Percentiles rank a stretch among this genome's conserved stretches.
phyloP scores from a whole-genome alignment of 2,329 filamentous ascomycete genomes.

The Pseudogymnoascus sp. region DNA sequence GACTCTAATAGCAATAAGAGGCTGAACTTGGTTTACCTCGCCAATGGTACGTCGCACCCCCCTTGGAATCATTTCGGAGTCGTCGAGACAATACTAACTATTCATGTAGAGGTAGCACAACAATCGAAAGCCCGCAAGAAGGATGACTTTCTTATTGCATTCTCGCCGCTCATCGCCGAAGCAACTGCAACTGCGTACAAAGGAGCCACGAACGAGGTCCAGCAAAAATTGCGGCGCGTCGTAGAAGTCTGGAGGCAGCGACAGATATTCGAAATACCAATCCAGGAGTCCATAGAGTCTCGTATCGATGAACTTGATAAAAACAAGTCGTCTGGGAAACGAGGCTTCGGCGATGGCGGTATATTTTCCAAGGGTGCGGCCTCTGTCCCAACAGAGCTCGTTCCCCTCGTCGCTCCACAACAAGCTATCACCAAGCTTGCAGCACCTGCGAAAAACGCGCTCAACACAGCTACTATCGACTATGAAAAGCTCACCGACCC shows the following conservation, averaged over 20 bases:
- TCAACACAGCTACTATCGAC: conserved; percentile 68
- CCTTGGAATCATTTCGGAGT: neutral
- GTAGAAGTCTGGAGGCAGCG: conserved; percentile 92
- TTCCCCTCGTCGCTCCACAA: conserved; percentile 66
- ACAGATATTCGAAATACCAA: conserved; percentile 71
- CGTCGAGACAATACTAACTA: conserved; percentile 17
- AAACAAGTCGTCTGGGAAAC: conserved; percentile 44
- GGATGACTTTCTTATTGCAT: conserved; percentile 85
- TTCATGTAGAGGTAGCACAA: conserved; percentile 73
- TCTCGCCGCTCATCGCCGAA: conserved; percentile 85
- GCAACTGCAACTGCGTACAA: conserved; percentile 88
- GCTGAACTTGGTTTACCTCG: conserved; percentile 86
- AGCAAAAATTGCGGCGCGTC: conserved; percentile 78
- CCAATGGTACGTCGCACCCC: conserved; percentile 62
- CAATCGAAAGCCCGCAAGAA: conserved; percentile 91
- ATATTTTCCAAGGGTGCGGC: conserved; percentile 57
- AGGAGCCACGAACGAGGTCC: conserved; percentile 76
- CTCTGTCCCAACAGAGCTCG: conserved; percentile 67
- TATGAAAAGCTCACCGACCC: conserved; percentile 78
- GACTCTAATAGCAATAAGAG: conserved; percentile 81
- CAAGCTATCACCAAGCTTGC: conserved; percentile 67
- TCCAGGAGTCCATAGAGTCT: conserved; percentile 73
- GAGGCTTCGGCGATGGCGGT: conserved; percentile 54
- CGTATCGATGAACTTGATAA: conserved; percentile 67
- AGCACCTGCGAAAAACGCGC: conserved; percentile 56